phyloP scores from a whole-genome alignment of 306 rosid genomes.

The Trifolium subterraneum region DNA sequence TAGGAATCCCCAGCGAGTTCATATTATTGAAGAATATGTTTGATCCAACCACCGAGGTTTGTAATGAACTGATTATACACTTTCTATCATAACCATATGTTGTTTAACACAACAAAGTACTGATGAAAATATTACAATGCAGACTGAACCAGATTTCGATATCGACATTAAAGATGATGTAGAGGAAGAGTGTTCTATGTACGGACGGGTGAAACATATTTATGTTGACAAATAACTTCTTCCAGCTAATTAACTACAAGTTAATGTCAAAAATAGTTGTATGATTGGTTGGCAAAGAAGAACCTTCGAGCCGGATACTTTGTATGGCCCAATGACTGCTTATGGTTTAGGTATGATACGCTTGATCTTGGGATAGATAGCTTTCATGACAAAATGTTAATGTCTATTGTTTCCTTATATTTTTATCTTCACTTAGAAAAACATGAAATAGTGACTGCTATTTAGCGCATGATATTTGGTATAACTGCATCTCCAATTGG shows the following conservation, averaged over 20 bases:
- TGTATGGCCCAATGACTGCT: conserved; percentile 95
- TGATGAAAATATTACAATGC: conserved; percentile 46
- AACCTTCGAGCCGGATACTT: conserved; percentile 84
- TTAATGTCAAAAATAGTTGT: no score
- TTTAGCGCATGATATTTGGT: no score
- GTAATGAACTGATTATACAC: conserved; percentile 36
- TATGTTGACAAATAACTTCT: conserved; percentile 98
- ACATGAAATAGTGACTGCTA: not conserved
- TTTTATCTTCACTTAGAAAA: not conserved
- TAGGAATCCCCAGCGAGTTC: conserved; percentile 91
- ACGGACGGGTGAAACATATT: conserved; percentile 87
- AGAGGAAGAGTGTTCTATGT: conserved; percentile 94
- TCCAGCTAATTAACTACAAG: no score
- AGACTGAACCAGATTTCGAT: conserved; percentile 91
- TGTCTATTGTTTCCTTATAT: conserved; percentile 12
- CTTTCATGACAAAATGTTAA: conserved; percentile 34
- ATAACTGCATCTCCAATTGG: no score
- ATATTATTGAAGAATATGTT: conserved; percentile 91
- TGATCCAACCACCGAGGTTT: conserved; percentile 91
- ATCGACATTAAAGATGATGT: conserved; percentile 91
- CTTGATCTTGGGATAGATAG: conserved; percentile 1
- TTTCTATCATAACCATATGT: conserved; percentile 8
- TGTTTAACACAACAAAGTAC: conserved; percentile 24
- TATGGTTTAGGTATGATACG: conserved; percentile 88
- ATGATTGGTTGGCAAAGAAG: conserved; percentile 92